Evolutionary conservation across 495 filamentous ascomycete species (phyloP).

Genomic region (Aspergillus incahuasiensis): DNA sequence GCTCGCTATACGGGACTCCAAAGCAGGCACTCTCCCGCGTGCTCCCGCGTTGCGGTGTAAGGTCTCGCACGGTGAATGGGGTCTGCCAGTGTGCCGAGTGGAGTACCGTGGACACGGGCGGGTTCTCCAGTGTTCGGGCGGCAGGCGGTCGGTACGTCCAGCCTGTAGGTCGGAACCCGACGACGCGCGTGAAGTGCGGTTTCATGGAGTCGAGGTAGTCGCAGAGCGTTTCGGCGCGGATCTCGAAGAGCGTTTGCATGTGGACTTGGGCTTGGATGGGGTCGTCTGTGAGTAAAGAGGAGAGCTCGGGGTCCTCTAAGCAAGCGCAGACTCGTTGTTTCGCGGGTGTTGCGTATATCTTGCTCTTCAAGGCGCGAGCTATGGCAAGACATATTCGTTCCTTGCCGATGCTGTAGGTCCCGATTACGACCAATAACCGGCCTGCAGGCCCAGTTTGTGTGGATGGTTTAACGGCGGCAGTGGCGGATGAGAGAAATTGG

Average conservation of each 20-base stretch:
- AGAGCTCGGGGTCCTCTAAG: constrained; percentile 80
- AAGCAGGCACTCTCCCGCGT: constrained; percentile 73
- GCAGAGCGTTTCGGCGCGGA: constrained; percentile 77
- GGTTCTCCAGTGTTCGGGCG: constrained; percentile 57
- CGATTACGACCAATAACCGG: constrained; percentile 84
- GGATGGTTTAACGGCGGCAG: constrained; percentile 9
- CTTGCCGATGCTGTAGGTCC: constrained; percentile 97
- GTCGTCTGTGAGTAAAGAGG: constrained; percentile 67
- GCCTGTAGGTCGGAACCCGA: constrained; percentile 88
- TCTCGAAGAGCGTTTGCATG: constrained; percentile 93
- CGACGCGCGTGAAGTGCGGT: constrained; percentile 73
- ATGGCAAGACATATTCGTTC: constrained; percentile 93
- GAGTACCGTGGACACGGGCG: constrained; percentile 63
- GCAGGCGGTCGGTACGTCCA: constrained; percentile 83
- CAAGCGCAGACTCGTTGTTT: constrained; percentile 81
- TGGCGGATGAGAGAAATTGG: constrained; percentile 50
- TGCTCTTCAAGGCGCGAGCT: constrained; percentile 76
- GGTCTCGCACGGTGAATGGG: constrained; percentile 56
- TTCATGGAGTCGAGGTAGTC: constrained; percentile 79
- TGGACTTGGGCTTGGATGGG: constrained; percentile 89
- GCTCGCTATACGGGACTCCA: constrained; percentile 91
- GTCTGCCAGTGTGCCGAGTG: constrained; percentile 69
- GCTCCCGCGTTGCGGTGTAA: constrained; percentile 75
- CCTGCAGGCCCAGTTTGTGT: constrained; percentile 31
- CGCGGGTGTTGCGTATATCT: constrained; percentile 79